Evolutionary conservation across 1,139 yeast species (phyloP), one percentile per base, ranked within the genome.

Genomic region (Taphrina pruni): DNA sequence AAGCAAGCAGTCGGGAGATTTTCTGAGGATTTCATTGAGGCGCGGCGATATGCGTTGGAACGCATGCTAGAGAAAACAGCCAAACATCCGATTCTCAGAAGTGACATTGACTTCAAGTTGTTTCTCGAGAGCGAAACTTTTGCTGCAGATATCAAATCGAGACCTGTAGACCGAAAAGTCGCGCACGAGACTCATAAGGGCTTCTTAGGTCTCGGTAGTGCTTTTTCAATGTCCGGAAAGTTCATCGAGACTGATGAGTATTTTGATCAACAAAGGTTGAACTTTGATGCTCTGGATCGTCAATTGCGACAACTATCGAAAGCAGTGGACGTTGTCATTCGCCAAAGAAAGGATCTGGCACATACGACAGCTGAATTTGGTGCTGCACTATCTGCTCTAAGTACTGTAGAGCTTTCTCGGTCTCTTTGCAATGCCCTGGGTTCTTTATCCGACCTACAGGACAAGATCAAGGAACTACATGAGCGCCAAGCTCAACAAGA

Each of bases 401-500:
- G 93, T 0, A 87, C 84, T 21, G 82, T 92, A 58, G 98, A 93
- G 76, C 86, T 94, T 6, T 88, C 90, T 73, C 86, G 85, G 74
- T 81, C 84, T 32, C 84, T 93, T 6, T 83, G 88, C 8, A 86
- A 85, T 21, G 80, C 92, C 26, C 79, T 88, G 68, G 77, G 78
- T n/a, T 82, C 85, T 71, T 92, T 93, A 77, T 87, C 94, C 51
- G 87, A 86, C 48, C 86, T 90, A 8, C 95, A 93, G 75, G 75
- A 81, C 57, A 85, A 90, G 72, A 84, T 93, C 54, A 87, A 86
- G 73, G 96, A 90, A 69, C 82, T 91, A 68, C 81, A 91, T 70
- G 93, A 88, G 73, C 85, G 97, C 70, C 86, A 89, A 71, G 88
- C 93, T 72, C 78, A 90, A 76, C 97, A 92, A 77, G 98, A 94